phyloP scores from a whole-genome alignment of 257 asterid species.

The Salvia miltiorrhiza region DNA sequence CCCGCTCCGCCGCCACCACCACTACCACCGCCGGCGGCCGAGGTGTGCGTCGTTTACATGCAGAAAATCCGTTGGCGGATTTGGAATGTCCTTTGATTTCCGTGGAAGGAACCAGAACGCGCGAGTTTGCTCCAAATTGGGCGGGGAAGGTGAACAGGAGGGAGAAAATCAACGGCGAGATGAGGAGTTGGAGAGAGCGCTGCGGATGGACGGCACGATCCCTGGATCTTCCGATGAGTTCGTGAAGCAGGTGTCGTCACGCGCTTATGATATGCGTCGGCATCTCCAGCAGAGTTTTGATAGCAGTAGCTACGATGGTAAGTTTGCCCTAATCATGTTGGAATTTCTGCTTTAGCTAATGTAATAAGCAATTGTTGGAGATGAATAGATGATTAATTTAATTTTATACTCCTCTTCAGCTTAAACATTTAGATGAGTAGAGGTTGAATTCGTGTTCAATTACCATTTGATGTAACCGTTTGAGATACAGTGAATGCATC shows the following conservation, averaged over 20 bases:
- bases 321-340: neutral
- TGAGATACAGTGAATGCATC: neutral
- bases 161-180: constrained; percentile 49
- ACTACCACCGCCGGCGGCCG: constrained; percentile 43
- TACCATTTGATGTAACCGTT: neutral
- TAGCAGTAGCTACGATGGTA: constrained; percentile 93
- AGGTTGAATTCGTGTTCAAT: neutral
- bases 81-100: constrained; percentile 22
- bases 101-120: constrained; percentile 6
- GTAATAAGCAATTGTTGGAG: neutral
- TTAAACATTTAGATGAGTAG: neutral
- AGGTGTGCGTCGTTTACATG: constrained; percentile 20
- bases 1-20: constrained; percentile 42
- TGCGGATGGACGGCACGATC: constrained; percentile 86
- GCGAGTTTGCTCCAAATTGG: constrained; percentile 32
- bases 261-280: constrained; percentile 90
- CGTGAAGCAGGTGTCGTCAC: constrained; percentile 85
- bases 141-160: constrained; percentile 31
- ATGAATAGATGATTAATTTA: neutral
- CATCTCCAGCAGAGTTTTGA: constrained; percentile 84
- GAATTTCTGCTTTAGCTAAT: neutral
- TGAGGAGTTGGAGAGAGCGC: constrained; percentile 79
- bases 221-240: constrained; percentile 76
- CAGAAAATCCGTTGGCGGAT: constrained; percentile 10
- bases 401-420: neutral